These are phyloP conservation scores for Neurospora crassa DNA, from an alignment of 2,329 filamentous ascomycete species.

Conservation along the genomic window DNA sequence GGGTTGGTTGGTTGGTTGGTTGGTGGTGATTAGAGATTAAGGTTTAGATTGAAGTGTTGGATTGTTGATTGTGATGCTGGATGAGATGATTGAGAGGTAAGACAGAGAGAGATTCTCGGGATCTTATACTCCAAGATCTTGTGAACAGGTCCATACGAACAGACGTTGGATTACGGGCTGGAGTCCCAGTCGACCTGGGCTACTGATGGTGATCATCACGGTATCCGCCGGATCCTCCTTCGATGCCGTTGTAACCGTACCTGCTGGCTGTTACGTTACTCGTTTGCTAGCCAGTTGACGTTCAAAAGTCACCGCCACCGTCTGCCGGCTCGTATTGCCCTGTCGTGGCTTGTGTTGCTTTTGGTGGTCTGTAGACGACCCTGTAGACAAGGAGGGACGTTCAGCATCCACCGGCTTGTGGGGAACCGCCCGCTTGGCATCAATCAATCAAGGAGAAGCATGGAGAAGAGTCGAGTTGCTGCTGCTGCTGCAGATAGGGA, in stretches of 20 bases:
- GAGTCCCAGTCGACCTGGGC: background rate
- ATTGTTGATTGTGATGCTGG: background rate
- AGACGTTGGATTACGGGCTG: background rate
- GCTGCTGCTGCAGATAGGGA: background rate
- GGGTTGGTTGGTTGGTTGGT: background rate
- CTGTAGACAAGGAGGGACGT: background rate
- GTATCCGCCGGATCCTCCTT: background rate
- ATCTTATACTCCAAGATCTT: background rate
- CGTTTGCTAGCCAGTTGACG: background rate
- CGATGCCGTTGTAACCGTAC: background rate
- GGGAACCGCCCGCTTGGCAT: background rate
- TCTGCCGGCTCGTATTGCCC: background rate
- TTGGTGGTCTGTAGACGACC: background rate
- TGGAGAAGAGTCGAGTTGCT: background rate
- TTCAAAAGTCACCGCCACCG: background rate
- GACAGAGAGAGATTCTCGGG: background rate
- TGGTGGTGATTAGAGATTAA: background rate
- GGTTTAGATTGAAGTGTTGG: background rate
- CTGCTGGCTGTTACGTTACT: background rate
- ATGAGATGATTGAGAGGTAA: background rate
- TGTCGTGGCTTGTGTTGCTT: background rate
- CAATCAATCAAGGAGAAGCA: background rate
- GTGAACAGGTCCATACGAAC: background rate
- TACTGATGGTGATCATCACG: background rate
- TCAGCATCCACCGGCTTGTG: background rate